phyloP scores from a whole-genome alignment of 352 stramenopile genomes.

The Phytophthora megakarya region DNA sequence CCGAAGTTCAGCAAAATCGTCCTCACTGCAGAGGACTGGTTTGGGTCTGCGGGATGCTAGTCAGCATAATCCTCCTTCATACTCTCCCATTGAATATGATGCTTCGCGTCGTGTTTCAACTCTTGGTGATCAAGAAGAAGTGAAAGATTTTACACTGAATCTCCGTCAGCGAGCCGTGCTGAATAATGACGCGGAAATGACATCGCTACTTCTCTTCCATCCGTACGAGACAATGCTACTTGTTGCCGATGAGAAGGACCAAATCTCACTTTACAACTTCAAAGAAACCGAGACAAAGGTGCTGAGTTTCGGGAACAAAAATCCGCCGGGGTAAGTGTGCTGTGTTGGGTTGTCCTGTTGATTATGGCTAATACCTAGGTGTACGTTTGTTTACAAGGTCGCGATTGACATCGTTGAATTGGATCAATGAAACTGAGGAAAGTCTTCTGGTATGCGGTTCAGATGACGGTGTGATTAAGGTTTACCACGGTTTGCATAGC shows the following conservation, averaged over 20 bases:
- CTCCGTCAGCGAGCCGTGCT: slow-evolving; percentile 91
- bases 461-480: slow-evolving; percentile 96
- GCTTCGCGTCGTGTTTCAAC: slow-evolving; percentile 21
- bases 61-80: slow-evolving; percentile 26
- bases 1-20: slow-evolving; percentile 24
- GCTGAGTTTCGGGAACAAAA: slow-evolving; percentile 85
- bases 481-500: slow-evolving; percentile 92
- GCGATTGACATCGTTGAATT: slow-evolving; percentile 94
- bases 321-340: slow-evolving; percentile 68
- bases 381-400: slow-evolving; percentile 35
- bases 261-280: slow-evolving; percentile 96
- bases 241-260: slow-evolving; percentile 94
- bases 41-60: slow-evolving; percentile 19
- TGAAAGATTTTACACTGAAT: slow-evolving; percentile 83
- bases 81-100: slow-evolving; percentile 43
- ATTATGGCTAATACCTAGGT: slow-evolving; percentile 13
- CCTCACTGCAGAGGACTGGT: slow-evolving; percentile 5
- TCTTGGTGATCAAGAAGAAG: slow-evolving; percentile 60
- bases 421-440: slow-evolving; percentile 96
- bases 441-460: slow-evolving; percentile 95
- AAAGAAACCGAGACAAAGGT: slow-evolving; percentile 89
- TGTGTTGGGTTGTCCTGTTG: slow-evolving; percentile 8
- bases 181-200: slow-evolving; percentile 94
- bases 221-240: slow-evolving; percentile 94
- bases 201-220: slow-evolving; percentile 96